These are phyloP conservation scores for Nakaseomyces nivariensis DNA, from an alignment of 1,139 yeast species.

Conservation along the genomic window DNA sequence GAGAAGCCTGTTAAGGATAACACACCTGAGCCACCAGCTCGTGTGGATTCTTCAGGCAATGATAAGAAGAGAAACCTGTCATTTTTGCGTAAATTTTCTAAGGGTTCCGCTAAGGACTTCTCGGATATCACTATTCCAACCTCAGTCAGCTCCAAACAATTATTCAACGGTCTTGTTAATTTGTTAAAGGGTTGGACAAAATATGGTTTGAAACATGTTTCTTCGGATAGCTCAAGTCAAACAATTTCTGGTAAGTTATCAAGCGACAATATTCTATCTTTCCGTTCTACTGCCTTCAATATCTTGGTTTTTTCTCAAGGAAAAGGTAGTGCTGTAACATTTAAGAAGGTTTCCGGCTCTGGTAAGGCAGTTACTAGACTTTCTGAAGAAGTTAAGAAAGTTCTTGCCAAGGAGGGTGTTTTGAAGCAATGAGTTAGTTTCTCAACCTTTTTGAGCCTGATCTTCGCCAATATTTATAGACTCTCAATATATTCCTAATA, in stretches of 20 bases:
- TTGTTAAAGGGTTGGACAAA: constrained; percentile 59
- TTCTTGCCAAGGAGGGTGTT: constrained; percentile 36
- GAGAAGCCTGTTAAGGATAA: constrained; percentile 4
- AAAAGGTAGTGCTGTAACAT: constrained; percentile 41
- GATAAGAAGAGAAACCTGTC: constrained; percentile 19
- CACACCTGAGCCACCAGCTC: constrained; percentile 12
- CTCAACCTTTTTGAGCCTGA: not conserved
- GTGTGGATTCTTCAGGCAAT: constrained; percentile 1
- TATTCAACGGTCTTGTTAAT: constrained; percentile 55
- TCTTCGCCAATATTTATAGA: not conserved
- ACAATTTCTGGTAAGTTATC: constrained; percentile 52
- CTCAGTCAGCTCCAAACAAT: constrained; percentile 36
- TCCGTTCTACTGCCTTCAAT: constrained; percentile 57
- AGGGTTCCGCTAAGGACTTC: constrained; percentile 16
- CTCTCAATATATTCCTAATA: constrained; percentile 9
- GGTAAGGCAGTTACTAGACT: constrained; percentile 52
- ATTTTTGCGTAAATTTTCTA: constrained; percentile 56
- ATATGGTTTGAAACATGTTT: constrained; percentile 55
- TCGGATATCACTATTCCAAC: constrained; percentile 30
- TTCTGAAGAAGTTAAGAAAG: constrained; percentile 40
- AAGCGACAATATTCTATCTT: constrained; percentile 49
- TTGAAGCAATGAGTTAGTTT: constrained; percentile 8
- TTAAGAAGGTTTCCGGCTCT: constrained; percentile 58
- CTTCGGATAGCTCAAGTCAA: constrained; percentile 36
- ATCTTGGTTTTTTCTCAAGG: constrained; percentile 37